These are phyloP conservation scores for Colletotrichum ledebouriae DNA, from an alignment of 2,329 filamentous ascomycete species.

Conservation along the genomic window DNA sequence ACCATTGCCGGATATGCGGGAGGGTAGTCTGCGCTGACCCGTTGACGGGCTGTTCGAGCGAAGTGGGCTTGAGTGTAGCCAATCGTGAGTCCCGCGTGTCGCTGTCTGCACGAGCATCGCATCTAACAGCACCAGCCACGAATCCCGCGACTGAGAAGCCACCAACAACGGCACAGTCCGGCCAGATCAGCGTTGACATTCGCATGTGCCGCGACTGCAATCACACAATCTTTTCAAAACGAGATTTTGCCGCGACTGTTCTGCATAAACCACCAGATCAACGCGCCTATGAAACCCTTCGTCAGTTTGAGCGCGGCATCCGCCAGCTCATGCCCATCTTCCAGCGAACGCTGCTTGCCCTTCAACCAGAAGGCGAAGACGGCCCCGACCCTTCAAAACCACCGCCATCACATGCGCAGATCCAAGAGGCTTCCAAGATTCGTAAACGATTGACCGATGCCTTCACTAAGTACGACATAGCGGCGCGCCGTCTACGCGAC, in stretches of 20 bases:
- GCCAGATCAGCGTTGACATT: conserved; percentile 80
- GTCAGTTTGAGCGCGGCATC: conserved; percentile 91
- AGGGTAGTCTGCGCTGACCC: conserved; percentile 92
- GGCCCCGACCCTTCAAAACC: conserved; percentile 50
- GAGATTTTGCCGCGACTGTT: conserved; percentile 82
- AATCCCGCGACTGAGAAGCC: conserved; percentile 60
- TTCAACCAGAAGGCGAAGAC: conserved; percentile 71
- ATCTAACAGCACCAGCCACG: conserved; percentile 49
- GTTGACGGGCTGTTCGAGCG: conserved; percentile 84
- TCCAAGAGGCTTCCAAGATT: conserved; percentile 88
- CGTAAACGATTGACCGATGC: conserved; percentile 91
- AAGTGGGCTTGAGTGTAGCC: conserved; percentile 84
- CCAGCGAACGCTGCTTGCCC: conserved; percentile 78
- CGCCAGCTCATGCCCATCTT: conserved; percentile 85
- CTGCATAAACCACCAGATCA: conserved; percentile 79
- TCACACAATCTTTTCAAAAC: conserved; percentile 70
- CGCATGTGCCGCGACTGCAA: conserved; percentile 94
- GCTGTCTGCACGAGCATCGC: neutral
- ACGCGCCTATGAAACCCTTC: conserved; percentile 84
- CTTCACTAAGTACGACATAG: conserved; percentile 88
- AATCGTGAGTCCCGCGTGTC: conserved; percentile 51
- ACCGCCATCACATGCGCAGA: conserved; percentile 72
- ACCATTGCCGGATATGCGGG: conserved; percentile 95
- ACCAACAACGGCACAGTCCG: conserved; percentile 44
- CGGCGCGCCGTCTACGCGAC: conserved; percentile 84